phyloP scores from a whole-genome alignment of 306 rosid genomes.

The Quercus aquifolioides region DNA sequence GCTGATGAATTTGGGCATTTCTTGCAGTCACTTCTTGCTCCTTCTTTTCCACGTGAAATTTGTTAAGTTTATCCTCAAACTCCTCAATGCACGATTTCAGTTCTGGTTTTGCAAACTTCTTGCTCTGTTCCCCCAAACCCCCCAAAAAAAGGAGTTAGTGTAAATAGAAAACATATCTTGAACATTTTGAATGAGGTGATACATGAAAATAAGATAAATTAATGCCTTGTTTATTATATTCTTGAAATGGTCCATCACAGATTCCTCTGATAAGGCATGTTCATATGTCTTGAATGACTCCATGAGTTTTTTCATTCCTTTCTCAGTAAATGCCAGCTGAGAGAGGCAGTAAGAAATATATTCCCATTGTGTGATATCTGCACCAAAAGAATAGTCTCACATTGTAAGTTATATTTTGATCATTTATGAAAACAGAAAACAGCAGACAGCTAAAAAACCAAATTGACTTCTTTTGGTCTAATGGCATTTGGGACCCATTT shows the following conservation, averaged over 20 bases:
- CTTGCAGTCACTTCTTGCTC: constrained; percentile 79
- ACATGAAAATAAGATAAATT: constrained; percentile 9
- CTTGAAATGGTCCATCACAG: constrained; percentile 79
- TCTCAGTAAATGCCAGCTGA: constrained; percentile 90
- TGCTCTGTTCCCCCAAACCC: constrained; percentile 43
- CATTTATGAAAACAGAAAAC: not conserved
- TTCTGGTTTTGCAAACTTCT: constrained; percentile 92
- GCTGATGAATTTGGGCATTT: constrained; percentile 78
- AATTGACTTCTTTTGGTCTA: not conserved
- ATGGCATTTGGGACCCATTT: not conserved
- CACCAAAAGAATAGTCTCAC: constrained; percentile 9
- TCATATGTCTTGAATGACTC: constrained; percentile 85
- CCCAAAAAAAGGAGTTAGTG: not conserved
- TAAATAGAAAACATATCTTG: not conserved
- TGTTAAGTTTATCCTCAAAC: constrained; percentile 87
- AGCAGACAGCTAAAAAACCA: not conserved
- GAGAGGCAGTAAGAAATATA: constrained; percentile 91
- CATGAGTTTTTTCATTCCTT: constrained; percentile 83
- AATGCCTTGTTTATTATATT: constrained; percentile 79
- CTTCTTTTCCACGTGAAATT: constrained; percentile 76
- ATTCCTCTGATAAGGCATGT: constrained; percentile 72
- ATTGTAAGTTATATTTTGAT: constrained; percentile 6
- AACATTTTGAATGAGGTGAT: constrained; percentile 2
- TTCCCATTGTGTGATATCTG: constrained; percentile 84
- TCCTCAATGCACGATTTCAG: constrained; percentile 77